Conservation (phyloP, 1,284 basidiomycete species). For the Cryptococcus sp. region DNA sequence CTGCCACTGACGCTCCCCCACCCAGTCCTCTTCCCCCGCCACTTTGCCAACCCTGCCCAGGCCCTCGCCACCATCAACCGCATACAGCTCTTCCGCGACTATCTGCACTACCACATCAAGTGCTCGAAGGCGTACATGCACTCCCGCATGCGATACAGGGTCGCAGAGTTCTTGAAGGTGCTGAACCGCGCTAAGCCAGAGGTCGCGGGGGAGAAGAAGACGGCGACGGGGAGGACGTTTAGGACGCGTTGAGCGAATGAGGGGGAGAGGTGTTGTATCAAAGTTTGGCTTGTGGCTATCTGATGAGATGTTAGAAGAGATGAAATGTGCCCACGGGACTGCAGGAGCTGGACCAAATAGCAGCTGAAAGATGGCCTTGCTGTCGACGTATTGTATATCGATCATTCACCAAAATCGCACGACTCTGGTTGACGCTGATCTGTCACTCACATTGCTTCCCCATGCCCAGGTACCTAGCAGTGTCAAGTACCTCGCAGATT, state of each 20-base stretch:
- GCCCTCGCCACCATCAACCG: constrained; percentile 86
- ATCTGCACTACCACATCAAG: constrained; percentile 98
- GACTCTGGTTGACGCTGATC: too few species aligned
- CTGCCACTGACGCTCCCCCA: background rate
- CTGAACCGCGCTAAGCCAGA: constrained; percentile 98
- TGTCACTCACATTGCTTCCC: too few species aligned
- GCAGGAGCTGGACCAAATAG: too few species aligned
- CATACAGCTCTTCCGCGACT: constrained; percentile 96
- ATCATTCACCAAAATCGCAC: too few species aligned
- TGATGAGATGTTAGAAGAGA: too few species aligned
- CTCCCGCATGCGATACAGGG: constrained; percentile 90
- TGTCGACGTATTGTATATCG: too few species aligned
- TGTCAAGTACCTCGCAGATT: too few species aligned
- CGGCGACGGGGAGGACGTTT: constrained; percentile 60
- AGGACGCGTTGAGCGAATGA: constrained; percentile 29
- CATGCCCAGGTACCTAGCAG: too few species aligned
- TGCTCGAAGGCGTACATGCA: constrained; percentile 99
- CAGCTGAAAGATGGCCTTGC: too few species aligned
- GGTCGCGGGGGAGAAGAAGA: constrained; percentile 76
- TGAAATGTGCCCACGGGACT: too few species aligned
- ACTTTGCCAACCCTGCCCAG: constrained; percentile 74
- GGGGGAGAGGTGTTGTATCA: constrained; percentile 1
- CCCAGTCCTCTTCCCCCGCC: constrained; percentile 88
- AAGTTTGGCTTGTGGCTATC: too few species aligned
- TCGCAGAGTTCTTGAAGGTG: constrained; percentile 95